phyloP scores from a whole-genome alignment of 345 rosid species.

The Atalantia buxifolia region DNA sequence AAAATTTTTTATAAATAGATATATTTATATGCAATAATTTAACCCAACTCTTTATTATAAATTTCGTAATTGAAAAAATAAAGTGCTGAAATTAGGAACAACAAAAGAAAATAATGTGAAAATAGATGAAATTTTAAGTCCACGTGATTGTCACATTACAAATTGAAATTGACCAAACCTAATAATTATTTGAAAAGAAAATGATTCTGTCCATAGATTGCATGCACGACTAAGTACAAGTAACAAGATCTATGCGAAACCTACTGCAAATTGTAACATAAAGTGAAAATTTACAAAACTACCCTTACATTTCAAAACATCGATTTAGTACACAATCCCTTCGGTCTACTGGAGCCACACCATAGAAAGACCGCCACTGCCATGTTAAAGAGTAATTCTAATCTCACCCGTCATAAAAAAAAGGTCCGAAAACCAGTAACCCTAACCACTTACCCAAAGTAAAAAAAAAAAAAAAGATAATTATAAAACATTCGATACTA shows the following conservation, averaged over 20 bases:
- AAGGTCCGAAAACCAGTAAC: constrained; percentile 17
- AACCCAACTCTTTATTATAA: too few species aligned
- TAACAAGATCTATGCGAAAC: not conserved
- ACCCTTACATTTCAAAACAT: constrained; percentile 19
- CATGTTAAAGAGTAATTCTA: constrained; percentile 26
- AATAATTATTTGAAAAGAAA: not conserved
- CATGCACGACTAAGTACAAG: not conserved
- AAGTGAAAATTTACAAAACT: constrained; percentile 15
- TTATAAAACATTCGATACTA: not conserved
- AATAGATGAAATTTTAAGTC: not conserved
- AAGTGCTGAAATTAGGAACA: too few species aligned
- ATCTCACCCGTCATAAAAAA: constrained; percentile 20
- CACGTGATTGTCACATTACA: not conserved
- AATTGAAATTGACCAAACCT: not conserved
- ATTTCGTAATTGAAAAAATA: too few species aligned
- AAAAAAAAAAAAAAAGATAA: not conserved
- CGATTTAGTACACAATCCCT: constrained; percentile 17
- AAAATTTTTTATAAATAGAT: too few species aligned
- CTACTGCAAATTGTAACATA: not conserved
- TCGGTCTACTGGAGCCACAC: constrained; percentile 24
- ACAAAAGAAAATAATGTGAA: too few species aligned
- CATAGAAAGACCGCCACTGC: constrained; percentile 24
- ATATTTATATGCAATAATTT: too few species aligned
- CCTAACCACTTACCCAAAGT: constrained; percentile 15
- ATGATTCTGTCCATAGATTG: not conserved